Evolutionary conservation across 2,329 filamentous ascomycete genomes (phyloP).

Genomic region (Pseudocercospora musae): DNA sequence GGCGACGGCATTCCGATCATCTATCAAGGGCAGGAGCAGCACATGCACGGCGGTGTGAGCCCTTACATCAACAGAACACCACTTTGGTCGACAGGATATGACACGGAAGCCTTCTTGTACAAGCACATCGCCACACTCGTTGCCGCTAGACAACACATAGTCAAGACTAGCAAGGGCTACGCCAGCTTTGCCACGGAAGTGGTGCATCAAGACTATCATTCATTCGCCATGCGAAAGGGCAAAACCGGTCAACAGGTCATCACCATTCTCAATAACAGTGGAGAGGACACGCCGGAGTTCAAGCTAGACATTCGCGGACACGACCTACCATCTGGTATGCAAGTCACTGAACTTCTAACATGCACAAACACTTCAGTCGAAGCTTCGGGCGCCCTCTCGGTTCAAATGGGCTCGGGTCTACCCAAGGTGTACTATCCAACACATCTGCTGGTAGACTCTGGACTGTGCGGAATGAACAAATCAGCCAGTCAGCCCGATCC

Average conservation of each 20-base stretch:
- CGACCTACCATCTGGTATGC: slow-evolving; percentile 28
- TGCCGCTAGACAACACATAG: slow-evolving; percentile 42
- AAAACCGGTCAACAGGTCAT: slow-evolving; percentile 41
- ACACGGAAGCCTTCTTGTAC: slow-evolving; percentile 41
- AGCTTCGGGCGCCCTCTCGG: slow-evolving; percentile 27
- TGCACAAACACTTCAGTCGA: slow-evolving; percentile 32
- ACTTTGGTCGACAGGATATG: slow-evolving; percentile 40
- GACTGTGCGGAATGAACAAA: slow-evolving; percentile 24
- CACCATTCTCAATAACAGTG: slow-evolving; percentile 45
- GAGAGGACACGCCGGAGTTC: slow-evolving; percentile 32
- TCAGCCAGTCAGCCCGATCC: background rate
- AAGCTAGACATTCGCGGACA: slow-evolving; percentile 37
- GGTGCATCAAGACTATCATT: slow-evolving; percentile 45
- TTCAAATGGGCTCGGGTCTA: slow-evolving; percentile 36
- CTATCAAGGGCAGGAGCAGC: slow-evolving; percentile 44
- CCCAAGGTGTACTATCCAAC: slow-evolving; percentile 37
- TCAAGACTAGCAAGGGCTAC: slow-evolving; percentile 40
- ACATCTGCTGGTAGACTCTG: slow-evolving; percentile 24
- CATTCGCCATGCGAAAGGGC: slow-evolving; percentile 47
- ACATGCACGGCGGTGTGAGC: slow-evolving; percentile 35
- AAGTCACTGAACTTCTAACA: slow-evolving; percentile 35
- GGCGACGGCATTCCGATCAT: slow-evolving; percentile 44
- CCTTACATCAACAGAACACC: slow-evolving; percentile 39
- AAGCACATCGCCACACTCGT: slow-evolving; percentile 42
- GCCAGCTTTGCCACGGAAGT: slow-evolving; percentile 42